Evolutionary conservation across 306 rosid genomes (phyloP).

Genomic region (Cyclanthera cordifolia): DNA sequence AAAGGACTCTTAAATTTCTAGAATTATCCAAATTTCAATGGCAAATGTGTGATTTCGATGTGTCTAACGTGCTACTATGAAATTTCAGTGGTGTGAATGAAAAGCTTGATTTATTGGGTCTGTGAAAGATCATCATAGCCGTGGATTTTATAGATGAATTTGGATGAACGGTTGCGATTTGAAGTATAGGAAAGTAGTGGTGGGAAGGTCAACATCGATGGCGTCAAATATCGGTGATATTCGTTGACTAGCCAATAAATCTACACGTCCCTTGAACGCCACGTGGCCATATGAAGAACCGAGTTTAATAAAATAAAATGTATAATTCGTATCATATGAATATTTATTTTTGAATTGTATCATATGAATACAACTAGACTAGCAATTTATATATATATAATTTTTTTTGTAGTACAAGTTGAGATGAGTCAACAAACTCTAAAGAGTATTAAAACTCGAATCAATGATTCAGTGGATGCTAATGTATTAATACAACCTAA

Average conservation of each 20-base stretch:
- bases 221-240: not conserved
- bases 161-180: constrained; percentile 6
- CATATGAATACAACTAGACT: too few relatives aligned
- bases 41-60: not conserved
- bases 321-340: too few relatives aligned
- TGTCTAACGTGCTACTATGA: not conserved
- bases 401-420: too few relatives aligned
- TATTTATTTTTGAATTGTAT: too few relatives aligned
- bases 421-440: too few relatives aligned
- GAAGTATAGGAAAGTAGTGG: not conserved
- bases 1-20: too few relatives aligned
- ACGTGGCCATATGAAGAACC: not conserved
- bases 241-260: not conserved
- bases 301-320: not conserved
- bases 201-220: not conserved
- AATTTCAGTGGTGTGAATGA: not conserved
- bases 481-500: too few relatives aligned
- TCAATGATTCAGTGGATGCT: too few relatives aligned
- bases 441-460: too few relatives aligned
- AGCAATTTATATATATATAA: too few relatives aligned
- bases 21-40: not conserved
- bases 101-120: not conserved
- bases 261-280: not conserved
- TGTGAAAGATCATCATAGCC: not conserved
- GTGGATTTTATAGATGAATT: not conserved